phyloP scores from a whole-genome alignment of 164 flowering plant genomes.

The Piper longum region DNA sequence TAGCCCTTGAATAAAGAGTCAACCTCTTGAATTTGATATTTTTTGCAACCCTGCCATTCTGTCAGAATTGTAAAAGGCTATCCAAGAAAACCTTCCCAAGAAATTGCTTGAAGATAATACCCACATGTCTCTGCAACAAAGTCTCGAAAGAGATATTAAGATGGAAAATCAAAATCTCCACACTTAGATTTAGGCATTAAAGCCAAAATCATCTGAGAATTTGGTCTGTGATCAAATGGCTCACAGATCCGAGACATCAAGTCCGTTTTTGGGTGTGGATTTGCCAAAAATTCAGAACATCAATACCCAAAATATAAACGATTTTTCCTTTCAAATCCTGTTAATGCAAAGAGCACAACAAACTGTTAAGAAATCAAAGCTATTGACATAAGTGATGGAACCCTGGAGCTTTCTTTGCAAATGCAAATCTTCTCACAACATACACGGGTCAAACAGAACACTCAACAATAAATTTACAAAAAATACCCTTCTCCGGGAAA shows the following conservation, averaged over 20 bases:
- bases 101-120: too few species aligned
- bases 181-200: too few species aligned
- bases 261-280: conserved; percentile 94
- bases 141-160: too few species aligned
- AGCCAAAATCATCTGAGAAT: too few species aligned
- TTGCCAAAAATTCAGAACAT: conserved; percentile 84
- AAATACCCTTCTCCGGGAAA: conserved; percentile 62
- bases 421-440: background rate
- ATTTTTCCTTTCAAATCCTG: conserved; percentile 89
- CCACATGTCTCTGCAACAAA: too few species aligned
- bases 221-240: too few species aligned
- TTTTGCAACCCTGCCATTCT: too few species aligned
- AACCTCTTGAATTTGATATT: too few species aligned
- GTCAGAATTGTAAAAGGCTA: too few species aligned
- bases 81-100: too few species aligned
- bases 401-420: background rate
- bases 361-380: background rate
- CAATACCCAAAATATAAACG: conserved; percentile 17
- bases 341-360: background rate
- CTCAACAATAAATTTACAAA: background rate
- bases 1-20: too few species aligned
- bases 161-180: too few species aligned
- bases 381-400: background rate
- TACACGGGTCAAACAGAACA: background rate
- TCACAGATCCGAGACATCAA: conserved; percentile 75